phyloP scores from a whole-genome alignment of 2,329 filamentous ascomycete genomes.

The Pseudonectria foliicola region DNA sequence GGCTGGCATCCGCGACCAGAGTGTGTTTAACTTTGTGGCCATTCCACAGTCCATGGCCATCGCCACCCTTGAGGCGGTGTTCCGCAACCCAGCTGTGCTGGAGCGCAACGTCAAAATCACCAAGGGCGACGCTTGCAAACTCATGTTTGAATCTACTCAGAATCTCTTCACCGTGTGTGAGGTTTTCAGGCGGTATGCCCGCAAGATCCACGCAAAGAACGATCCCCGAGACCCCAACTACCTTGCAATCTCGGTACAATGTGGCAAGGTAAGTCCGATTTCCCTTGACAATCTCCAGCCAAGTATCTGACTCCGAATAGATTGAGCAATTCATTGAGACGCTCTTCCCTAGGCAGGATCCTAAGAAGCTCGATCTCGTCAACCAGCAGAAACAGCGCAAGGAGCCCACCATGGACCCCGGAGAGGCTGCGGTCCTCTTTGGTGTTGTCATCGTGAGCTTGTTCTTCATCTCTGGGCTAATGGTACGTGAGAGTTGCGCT shows the following conservation, averaged over 20 bases:
- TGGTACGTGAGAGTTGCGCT: slow-evolving; percentile 54
- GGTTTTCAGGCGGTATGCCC: slow-evolving; percentile 70
- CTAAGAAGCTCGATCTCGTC: slow-evolving; percentile 46
- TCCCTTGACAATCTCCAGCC: neutral
- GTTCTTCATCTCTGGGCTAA: slow-evolving; percentile 61
- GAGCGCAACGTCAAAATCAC: slow-evolving; percentile 90
- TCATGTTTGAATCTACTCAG: slow-evolving; percentile 91
- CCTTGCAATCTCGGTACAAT: slow-evolving; percentile 82
- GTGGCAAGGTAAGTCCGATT: slow-evolving; percentile 59
- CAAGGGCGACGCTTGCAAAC: slow-evolving; percentile 82
- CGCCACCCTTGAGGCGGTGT: slow-evolving; percentile 83
- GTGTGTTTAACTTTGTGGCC: slow-evolving; percentile 97
- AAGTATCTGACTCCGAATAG: slow-evolving; percentile 34
- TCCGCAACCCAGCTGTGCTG: slow-evolving; percentile 84
- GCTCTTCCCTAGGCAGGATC: slow-evolving; percentile 79
- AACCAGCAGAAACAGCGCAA: slow-evolving; percentile 31
- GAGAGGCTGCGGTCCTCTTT: slow-evolving; percentile 60
- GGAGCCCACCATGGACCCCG: slow-evolving; percentile 42
- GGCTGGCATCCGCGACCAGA: slow-evolving; percentile 89
- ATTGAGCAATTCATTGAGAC: slow-evolving; percentile 94
- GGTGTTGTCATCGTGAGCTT: slow-evolving; percentile 62
- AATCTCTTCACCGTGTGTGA: slow-evolving; percentile 77
- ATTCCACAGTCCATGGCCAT: slow-evolving; percentile 98
- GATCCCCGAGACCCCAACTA: slow-evolving; percentile 89
- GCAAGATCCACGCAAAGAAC: slow-evolving; percentile 87